Percentiles rank a stretch among this genome's conserved stretches.
phyloP scores from a whole-genome alignment of 1,139 yeast species.

The Pneumocystis murina region DNA sequence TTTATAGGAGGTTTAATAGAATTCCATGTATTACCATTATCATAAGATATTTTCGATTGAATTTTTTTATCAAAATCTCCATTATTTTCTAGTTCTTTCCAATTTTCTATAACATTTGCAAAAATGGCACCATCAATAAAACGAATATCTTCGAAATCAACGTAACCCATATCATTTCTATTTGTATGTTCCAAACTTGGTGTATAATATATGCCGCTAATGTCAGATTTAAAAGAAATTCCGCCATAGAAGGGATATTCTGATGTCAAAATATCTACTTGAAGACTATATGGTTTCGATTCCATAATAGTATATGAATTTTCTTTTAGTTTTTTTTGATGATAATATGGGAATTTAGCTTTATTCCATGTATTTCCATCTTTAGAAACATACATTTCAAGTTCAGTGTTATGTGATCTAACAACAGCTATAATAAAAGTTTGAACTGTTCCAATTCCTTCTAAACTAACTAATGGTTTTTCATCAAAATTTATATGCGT shows the following conservation, averaged over 20 bases:
- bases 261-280: slow-evolving; percentile 31
- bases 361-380: slow-evolving; percentile 39
- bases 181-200: slow-evolving; percentile 34
- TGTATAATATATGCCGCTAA: slow-evolving; percentile 44
- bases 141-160: slow-evolving; percentile 37
- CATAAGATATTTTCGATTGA: slow-evolving; percentile 38
- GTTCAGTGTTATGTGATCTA: slow-evolving; percentile 31
- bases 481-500: slow-evolving; percentile 22
- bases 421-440: slow-evolving; percentile 41
- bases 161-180: slow-evolving; percentile 28
- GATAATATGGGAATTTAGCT: slow-evolving; percentile 37
- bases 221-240: slow-evolving; percentile 44
- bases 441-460: slow-evolving; percentile 36
- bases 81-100: slow-evolving; percentile 14
- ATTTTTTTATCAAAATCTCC: slow-evolving; percentile 19
- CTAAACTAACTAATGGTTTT: slow-evolving; percentile 23
- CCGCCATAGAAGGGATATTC: slow-evolving; percentile 19
- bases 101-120: slow-evolving; percentile 29
- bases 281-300: slow-evolving; percentile 42
- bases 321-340: slow-evolving; percentile 15
- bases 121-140: slow-evolving; percentile 61
- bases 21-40: slow-evolving; percentile 54
- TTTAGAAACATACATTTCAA: slow-evolving; percentile 41
- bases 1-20: slow-evolving; percentile 31
- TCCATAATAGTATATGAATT: slow-evolving; percentile 40